A percentile compares a stretch with the other conserved stretches of the same genome.
Conservation (phyloP, 768 basidiomycete species). For the Clitopilus passeckerianus region DNA sequence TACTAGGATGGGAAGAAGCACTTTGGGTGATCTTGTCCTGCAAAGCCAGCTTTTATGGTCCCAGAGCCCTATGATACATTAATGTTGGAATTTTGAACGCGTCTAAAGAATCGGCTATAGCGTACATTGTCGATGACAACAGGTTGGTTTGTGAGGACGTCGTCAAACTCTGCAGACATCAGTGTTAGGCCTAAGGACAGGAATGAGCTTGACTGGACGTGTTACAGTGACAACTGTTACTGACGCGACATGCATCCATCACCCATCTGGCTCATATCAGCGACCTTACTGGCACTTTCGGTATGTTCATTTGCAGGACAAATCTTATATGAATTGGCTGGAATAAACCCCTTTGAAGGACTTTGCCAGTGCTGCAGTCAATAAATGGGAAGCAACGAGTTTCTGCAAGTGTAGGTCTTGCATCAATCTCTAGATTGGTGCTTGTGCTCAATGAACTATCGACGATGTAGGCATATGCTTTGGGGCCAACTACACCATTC, state of each 20-base stretch:
- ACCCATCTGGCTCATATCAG: background rate
- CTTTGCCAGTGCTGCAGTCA: constrained; percentile 37
- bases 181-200: constrained; percentile 7
- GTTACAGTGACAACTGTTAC: background rate
- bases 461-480: constrained; percentile 79
- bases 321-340: background rate
- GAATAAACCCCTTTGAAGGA: constrained; percentile 9
- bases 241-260: background rate
- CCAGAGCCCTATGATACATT: constrained; percentile 75
- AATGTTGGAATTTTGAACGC: too few relatives aligned
- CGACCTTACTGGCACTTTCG: background rate
- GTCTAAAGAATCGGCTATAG: constrained; percentile 6
- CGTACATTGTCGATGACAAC: constrained; percentile 98
- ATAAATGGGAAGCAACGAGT: constrained; percentile 86
- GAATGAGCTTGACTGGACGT: background rate
- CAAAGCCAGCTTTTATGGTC: constrained; percentile 98
- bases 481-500: constrained; percentile 78
- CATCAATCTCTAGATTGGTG: background rate
- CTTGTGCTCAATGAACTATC: constrained; percentile 4
- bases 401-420: constrained; percentile 76
- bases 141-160: constrained; percentile 96
- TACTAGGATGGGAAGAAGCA: constrained; percentile 99
- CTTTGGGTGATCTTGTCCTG: constrained; percentile 98
- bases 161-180: constrained; percentile 88
- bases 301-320: background rate